Conservation (phyloP, 202 grass and related monocot species). For the Saccharum hybrid region DNA sequence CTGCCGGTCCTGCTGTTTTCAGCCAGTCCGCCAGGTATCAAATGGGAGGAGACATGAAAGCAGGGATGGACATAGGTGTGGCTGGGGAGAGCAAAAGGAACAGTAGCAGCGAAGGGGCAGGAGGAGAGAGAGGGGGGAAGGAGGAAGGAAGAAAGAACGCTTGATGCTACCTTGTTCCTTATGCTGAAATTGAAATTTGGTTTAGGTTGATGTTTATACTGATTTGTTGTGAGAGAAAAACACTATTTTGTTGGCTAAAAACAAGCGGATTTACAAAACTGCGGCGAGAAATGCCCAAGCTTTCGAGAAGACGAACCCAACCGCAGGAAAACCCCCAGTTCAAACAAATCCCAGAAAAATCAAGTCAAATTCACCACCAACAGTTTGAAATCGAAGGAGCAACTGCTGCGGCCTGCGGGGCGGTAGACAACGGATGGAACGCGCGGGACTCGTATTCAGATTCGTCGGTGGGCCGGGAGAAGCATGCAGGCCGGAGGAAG, state of each 20-base stretch:
- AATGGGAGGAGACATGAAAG: slow-evolving; percentile 16
- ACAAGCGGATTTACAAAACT: neutral
- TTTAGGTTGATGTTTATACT: too few species aligned
- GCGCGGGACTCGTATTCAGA: neutral
- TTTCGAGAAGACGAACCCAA: neutral
- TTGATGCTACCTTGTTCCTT: neutral
- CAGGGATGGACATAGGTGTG: neutral
- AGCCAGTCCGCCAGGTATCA: neutral
- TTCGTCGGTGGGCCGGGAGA: neutral
- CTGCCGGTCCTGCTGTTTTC: neutral
- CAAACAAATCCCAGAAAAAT: neutral
- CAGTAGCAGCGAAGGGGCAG: neutral
- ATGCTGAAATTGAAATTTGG: too few species aligned
- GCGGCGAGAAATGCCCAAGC: neutral
- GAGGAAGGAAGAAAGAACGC: neutral
- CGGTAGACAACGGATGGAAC: neutral
- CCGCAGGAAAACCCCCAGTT: neutral
- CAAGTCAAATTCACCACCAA: neutral
- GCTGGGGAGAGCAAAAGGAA: neutral
- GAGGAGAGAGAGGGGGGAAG: neutral
- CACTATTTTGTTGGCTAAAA: too few species aligned
- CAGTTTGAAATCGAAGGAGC: neutral
- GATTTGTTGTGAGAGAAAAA: neutral
- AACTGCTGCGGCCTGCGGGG: neutral
- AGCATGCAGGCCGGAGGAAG: neutral